Base-by-base conservation (phyloP, 2,329 filamentous ascomycete genomes). In the Mariannaea sp. region DNA sequence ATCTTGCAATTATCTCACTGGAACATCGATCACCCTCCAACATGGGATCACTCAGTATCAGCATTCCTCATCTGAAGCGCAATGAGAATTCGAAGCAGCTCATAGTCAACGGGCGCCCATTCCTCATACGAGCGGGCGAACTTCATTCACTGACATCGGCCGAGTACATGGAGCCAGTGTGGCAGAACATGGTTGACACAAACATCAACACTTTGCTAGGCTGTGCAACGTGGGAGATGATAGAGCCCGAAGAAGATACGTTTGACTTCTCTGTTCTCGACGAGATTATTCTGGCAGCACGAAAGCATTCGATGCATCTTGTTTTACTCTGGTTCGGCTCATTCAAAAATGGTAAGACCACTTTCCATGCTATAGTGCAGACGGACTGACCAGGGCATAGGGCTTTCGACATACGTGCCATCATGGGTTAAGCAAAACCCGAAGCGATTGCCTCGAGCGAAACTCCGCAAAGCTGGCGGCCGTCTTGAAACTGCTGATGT, bases 321-420 rank as follows among this genome's bases (percentile, higher is more conserved):
- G 70, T 74, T 4, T 59, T 74, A 0, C 67, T 74, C 0, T 74
- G 72, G 72, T 74, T 74, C 27, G 72, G 71, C 6, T 67, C 68
- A 5, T 74, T 70, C 56, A 74, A 74, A 57, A 74, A 74, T 29
- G 70, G 71, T 9, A 65, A n/a, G n/a, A n/a, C n/a, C n/a, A n/a
- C n/a, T n/a, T n/a, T n/a, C n/a, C n/a, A n/a, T n/a, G n/a, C n/a
- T n/a, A n/a, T n/a, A n/a, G n/a, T n/a, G n/a, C n/a, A n/a, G n/a
- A n/a, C n/a, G n/a, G n/a, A n/a, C n/a, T n/a, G n/a, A n/a, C n/a
- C n/a, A n/a, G n/a, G n/a, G n/a, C n/a, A n/a, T n/a, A n/a, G n/a
- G n/a, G n/a, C n/a, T 73, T 3, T 73, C 71, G 5, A 72, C 71
- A 4, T 74, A 73, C 42, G 63, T 55, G 0, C 72, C 72, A 0